A percentile compares a stretch with the other conserved stretches of the same genome.
phyloP scores from a whole-genome alignment of 805 yeast species.

The Zygoascus bituminiphila region DNA sequence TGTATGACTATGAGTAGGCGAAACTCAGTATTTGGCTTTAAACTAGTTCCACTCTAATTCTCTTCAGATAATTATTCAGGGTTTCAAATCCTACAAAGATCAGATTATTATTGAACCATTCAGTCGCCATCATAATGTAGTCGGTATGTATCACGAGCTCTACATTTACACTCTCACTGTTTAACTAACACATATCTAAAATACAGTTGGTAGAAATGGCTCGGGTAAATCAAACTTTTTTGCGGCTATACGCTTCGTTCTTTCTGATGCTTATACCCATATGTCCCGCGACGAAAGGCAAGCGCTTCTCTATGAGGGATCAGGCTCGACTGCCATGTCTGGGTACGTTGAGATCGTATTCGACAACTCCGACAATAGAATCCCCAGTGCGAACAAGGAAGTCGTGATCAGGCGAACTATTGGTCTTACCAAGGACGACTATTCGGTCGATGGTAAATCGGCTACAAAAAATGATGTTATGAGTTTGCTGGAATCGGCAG shows the following conservation, averaged over 20 bases:
- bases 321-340: slow-evolving; percentile 68
- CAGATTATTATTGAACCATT: slow-evolving; percentile 68
- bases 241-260: slow-evolving; percentile 87
- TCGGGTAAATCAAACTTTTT: slow-evolving; percentile 94
- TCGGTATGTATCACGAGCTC: slow-evolving; percentile 23
- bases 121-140: slow-evolving; percentile 77
- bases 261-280: slow-evolving; percentile 82
- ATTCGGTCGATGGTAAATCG: slow-evolving; percentile 69
- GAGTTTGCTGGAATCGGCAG: slow-evolving; percentile 82
- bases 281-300: slow-evolving; percentile 80
- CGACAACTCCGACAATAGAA: slow-evolving; percentile 69
- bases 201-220: slow-evolving; percentile 74
- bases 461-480: slow-evolving; percentile 74
- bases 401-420: slow-evolving; percentile 78
- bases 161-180: not conserved
- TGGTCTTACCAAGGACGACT: slow-evolving; percentile 89
- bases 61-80: slow-evolving; percentile 60
- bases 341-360: slow-evolving; percentile 88
- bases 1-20: not conserved
- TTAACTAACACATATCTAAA: not conserved
- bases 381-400: slow-evolving; percentile 61
- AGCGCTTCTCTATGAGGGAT: slow-evolving; percentile 81
- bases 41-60: slow-evolving; percentile 1
- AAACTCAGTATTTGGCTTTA: too few relatives aligned
- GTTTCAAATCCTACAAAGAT: slow-evolving; percentile 87